Base-by-base conservation (phyloP, 345 rosid species). In the Eucalyptus fibrosa region DNA sequence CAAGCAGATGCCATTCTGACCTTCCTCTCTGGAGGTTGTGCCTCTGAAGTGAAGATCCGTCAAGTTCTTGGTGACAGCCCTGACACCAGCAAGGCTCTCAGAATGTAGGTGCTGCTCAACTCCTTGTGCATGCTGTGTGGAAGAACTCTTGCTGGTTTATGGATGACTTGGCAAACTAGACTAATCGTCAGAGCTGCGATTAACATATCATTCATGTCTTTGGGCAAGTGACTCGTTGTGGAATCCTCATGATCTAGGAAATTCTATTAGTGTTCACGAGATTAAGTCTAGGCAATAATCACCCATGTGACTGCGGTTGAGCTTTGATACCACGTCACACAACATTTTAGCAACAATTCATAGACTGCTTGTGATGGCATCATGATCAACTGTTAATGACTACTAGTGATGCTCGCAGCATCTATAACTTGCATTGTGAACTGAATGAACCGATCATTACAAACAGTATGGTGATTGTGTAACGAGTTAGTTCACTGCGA, bases 51-150 rank as follows among this genome's bases (percentile, higher is more conserved):
- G 24, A 92, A 92, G 86, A 97, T 97, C 62, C 99, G 99, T 59
- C 94, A 92, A 85, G 89, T 90, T 88, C 96, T 97, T 0, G 99
- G 99, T 13, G 97, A 97, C 90, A 97, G 98, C 80, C 98, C 99
- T 11, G 98, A 97, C 90, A 97, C 99, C n/a, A 97, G 99, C 94
- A 97, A 96, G 92, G 99, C 99, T 88, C 98, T 97, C 87, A 94
- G 98, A 93, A 95, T 95, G 99, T 96, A 92, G 87, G 87, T 67
- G 85, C 85, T 77, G 85, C 85, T 6, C 82, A 18, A 72, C 85
- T 21, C 85, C 47, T 77, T 23, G 85, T 77, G 30, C 85, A 12
- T 77, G 85, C 85, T 40, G 8, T 40, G 47, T 12, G 85, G 47
- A 77, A 72, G 85, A 77, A 40, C 13, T 77, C 28, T 77, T 77